Base-by-base conservation (phyloP, 345 rosid species). In the Mallotus nudiflorus region DNA sequence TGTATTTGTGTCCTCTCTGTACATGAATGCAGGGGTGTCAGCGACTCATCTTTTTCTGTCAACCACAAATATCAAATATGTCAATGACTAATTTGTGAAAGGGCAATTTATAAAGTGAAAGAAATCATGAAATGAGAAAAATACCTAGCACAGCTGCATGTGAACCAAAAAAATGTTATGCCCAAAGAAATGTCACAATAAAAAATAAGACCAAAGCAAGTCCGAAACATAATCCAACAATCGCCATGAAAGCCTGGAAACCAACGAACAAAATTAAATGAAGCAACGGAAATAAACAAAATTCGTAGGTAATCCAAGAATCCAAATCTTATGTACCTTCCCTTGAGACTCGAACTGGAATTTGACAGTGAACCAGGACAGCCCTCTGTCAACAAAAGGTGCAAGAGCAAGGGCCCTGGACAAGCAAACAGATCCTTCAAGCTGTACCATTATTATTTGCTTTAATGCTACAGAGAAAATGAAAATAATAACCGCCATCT, bases 371-470 rank as follows among this genome's bases (percentile, higher is more conserved):
- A 89, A 89, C 98, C 97, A 89, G 18, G 92, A 83, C 82, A 91
- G 78, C 74, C 96, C 96, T 76, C 79, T 75, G 78, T 89, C 94
- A 0, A 89, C 98, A 35, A 91, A 77, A 42, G 97, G 98, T 28
- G 98, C 96, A 71, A 91, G 91, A 31, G 98, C 97, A 25, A 93
- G 89, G 64, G 97, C 96, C 82, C 98, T 91, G 89, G 81, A 79
- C 8, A 39, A 56, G 28, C 4, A 31, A 6, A 65, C 53, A 40
- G 54, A 48, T 52, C 29, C 4, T 39, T 57, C n/a, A 12, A 22
- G 18, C 16, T 49, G 14, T 27, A n/a, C n/a, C n/a, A n/a, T n/a
- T n/a, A n/a, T 25, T 19, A 37, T 33, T 53, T 33, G n/a, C 19
- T 44, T 19, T 18, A 12, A 20, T 14, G 8, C 3, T 31, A 28